Evolutionary conservation across 192 early-diverging fungal genomes (phyloP).

Genomic region (Linnemannia hyalina): DNA sequence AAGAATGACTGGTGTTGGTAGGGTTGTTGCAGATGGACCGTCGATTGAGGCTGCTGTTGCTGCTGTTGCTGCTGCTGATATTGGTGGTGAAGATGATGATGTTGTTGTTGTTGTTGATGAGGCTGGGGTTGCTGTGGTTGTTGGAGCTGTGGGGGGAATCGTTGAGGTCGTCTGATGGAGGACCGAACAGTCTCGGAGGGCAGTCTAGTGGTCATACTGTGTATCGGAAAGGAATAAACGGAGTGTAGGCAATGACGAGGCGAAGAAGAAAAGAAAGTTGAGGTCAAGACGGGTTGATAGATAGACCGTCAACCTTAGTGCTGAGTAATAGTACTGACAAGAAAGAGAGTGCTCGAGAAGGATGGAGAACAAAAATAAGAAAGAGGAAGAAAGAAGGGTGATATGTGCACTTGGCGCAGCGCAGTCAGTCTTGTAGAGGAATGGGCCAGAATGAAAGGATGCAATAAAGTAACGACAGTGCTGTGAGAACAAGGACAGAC

Average conservation of each 20-base stretch:
- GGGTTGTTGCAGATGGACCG: background rate
- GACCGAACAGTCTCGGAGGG: background rate
- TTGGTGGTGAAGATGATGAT: background rate
- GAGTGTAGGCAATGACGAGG: background rate
- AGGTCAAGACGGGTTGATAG: background rate
- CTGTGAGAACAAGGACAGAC: background rate
- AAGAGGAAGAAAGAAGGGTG: background rate
- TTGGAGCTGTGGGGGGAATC: background rate
- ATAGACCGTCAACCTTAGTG: background rate
- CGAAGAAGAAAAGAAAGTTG: background rate
- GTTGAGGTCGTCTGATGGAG: background rate
- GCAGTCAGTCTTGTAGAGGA: background rate
- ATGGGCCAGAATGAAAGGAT: background rate
- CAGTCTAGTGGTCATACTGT: background rate
- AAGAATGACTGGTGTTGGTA: constrained; percentile 14
- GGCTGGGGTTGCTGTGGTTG: constrained; percentile 26
- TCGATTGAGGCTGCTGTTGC: background rate
- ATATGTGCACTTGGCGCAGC: background rate
- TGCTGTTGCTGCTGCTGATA: background rate
- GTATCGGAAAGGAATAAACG: background rate
- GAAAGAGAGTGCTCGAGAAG: background rate
- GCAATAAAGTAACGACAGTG: background rate
- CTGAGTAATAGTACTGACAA: background rate
- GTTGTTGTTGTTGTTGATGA: constrained; percentile 1
- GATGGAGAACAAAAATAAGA: background rate